Percentiles rank a stretch among this genome's conserved stretches.
Evolutionary conservation across 164 flowering plant genomes (phyloP).

Genomic region (Berberis vulgaris): DNA sequence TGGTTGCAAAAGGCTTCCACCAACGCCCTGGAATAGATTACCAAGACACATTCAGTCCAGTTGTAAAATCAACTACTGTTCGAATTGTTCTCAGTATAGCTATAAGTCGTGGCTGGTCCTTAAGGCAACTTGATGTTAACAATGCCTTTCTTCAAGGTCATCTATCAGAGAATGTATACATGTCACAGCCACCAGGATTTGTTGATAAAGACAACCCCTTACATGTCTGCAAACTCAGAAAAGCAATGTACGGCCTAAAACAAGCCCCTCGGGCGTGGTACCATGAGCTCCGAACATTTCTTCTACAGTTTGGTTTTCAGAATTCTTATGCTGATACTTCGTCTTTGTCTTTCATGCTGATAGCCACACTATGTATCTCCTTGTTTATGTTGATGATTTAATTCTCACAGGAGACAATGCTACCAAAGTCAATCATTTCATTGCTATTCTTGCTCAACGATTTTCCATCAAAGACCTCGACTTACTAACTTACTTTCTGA

Average conservation of each 20-base stretch:
- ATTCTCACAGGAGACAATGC: background rate
- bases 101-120: background rate
- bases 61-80: background rate
- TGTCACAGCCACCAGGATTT: background rate
- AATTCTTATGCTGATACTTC: background rate
- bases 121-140: background rate
- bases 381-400: background rate
- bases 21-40: background rate
- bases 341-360: background rate
- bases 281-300: background rate
- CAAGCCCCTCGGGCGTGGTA: background rate
- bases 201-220: background rate
- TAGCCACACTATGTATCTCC: background rate
- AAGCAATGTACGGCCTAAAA: background rate
- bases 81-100: background rate
- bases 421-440: too few relatives aligned
- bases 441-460: too few relatives aligned
- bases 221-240: background rate
- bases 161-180: background rate
- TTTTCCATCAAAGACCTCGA: too few relatives aligned
- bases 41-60: background rate
- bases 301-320: background rate
- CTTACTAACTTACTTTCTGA: too few relatives aligned
- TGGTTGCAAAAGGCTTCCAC: constrained; percentile 1
- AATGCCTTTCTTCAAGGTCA: background rate